Evolutionary conservation across 805 yeast species (phyloP).

Genomic region (Cyberlindnera mrakii): DNA sequence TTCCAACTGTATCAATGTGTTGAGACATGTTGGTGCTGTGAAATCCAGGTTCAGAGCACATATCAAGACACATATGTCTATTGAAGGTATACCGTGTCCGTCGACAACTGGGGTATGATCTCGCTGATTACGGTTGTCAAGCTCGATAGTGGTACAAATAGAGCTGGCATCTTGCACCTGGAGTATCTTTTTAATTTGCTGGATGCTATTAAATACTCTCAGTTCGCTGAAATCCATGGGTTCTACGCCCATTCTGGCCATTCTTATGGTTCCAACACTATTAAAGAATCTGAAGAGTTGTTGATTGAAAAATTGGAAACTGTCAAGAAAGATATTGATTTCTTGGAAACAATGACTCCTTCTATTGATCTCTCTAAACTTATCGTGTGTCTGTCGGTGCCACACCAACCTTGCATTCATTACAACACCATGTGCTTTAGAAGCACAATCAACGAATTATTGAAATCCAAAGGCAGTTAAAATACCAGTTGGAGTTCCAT

Average conservation of each 20-base stretch:
- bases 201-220: conserved; percentile 23
- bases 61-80: conserved; percentile 69
- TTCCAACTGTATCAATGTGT: conserved; percentile 40
- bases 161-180: conserved; percentile 52
- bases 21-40: conserved; percentile 32
- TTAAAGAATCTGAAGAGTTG: conserved; percentile 39
- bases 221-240: conserved; percentile 47
- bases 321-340: conserved; percentile 46
- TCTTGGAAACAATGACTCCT: conserved; percentile 28
- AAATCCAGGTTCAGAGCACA: conserved; percentile 57
- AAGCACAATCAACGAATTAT: conserved; percentile 10
- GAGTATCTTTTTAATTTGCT: conserved; percentile 33
- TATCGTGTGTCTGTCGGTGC: conserved; percentile 71
- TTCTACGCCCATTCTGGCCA: conserved; percentile 80
- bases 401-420: conserved; percentile 71
- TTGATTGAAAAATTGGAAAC: conserved; percentile 52
- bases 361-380: conserved; percentile 34
- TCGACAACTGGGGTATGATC: conserved; percentile 45
- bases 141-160: conserved; percentile 61
- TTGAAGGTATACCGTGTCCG: conserved; percentile 53
- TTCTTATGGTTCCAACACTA: conserved; percentile 47
- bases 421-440: conserved; percentile 26
- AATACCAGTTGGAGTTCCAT: conserved; percentile 56
- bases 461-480: conserved; percentile 17
- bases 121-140: conserved; percentile 42